Conservation (phyloP, 495 filamentous ascomycete species). For the Clavariopsis aquatica region DNA sequence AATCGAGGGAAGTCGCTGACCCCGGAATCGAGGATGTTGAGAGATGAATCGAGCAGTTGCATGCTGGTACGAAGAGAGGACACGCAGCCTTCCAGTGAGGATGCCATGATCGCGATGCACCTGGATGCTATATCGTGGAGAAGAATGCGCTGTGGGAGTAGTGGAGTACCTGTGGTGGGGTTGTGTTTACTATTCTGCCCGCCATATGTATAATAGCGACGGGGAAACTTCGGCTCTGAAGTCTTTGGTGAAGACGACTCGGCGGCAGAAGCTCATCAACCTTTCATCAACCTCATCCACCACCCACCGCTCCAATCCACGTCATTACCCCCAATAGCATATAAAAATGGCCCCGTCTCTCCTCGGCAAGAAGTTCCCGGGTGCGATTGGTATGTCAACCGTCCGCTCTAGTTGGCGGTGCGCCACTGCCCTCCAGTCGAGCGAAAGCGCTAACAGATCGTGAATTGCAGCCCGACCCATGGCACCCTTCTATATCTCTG, state of each 20-base stretch:
- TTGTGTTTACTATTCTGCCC: background rate
- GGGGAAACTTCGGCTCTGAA: background rate
- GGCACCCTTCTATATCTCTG: conserved; percentile 89
- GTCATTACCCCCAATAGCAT: conserved; percentile 22
- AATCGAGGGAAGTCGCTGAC: conserved; percentile 75
- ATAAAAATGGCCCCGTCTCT: conserved; percentile 64
- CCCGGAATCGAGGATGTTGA: conserved; percentile 69
- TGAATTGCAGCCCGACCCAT: conserved; percentile 72
- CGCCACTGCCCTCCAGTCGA: background rate
- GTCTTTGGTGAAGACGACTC: background rate
- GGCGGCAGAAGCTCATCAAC: conserved; percentile 20
- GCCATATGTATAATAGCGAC: background rate
- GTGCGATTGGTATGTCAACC: conserved; percentile 73
- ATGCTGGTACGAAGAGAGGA: conserved; percentile 69
- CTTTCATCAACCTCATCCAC: conserved; percentile 21
- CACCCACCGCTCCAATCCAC: background rate
- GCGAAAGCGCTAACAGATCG: conserved; percentile 30
- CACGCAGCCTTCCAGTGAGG: conserved; percentile 64
- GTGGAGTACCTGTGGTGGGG: background rate
- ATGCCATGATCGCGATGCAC: conserved; percentile 23
- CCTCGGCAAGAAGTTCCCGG: conserved; percentile 91
- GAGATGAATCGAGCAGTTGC: conserved; percentile 70
- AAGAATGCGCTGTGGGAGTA: background rate
- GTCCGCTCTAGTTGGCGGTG: conserved; percentile 19
- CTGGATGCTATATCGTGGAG: background rate